These are phyloP conservation scores for Rosa persica DNA, from an alignment of 306 rosid species.

Conservation along the genomic window DNA sequence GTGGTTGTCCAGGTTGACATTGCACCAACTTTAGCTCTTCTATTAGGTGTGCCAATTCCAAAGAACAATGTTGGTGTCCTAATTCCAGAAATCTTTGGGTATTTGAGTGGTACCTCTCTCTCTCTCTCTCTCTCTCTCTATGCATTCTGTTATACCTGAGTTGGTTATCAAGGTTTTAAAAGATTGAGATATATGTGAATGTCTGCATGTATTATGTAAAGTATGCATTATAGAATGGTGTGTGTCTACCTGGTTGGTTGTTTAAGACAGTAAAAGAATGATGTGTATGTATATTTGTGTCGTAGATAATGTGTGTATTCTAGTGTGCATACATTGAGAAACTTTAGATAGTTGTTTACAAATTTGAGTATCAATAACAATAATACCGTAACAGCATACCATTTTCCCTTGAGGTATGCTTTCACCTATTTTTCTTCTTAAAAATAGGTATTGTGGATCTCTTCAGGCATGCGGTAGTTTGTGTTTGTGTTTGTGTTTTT, in stretches of 20 bases:
- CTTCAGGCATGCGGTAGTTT: background rate
- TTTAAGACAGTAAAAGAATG: background rate
- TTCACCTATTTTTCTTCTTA: background rate
- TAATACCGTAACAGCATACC: too few species aligned
- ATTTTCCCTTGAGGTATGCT: too few species aligned
- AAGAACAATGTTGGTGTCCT: conserved; percentile 80
- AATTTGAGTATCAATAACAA: background rate
- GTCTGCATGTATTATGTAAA: background rate
- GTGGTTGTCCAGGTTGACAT: conserved; percentile 70
- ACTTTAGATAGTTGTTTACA: background rate
- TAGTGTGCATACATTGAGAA: background rate
- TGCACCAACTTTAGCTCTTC: conserved; percentile 79
- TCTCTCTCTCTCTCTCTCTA: conserved; percentile 13
- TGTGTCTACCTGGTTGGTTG: background rate
- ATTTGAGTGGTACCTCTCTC: conserved; percentile 49
- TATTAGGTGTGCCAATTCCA: conserved; percentile 93
- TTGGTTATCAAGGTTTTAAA: background rate
- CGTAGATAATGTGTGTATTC: background rate
- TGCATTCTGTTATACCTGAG: background rate
- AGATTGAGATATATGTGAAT: background rate
- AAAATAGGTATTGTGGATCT: too few species aligned
- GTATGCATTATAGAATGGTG: background rate
- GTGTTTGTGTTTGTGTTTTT: too few species aligned
- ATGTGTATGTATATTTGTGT: background rate
- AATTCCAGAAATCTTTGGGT: conserved; percentile 50